A percentile compares a stretch with the other conserved stretches of the same genome.
These are phyloP conservation scores for Discostella stelligeroides DNA, from an alignment of 108 stramenopile genomes.

Conservation along the genomic window DNA sequence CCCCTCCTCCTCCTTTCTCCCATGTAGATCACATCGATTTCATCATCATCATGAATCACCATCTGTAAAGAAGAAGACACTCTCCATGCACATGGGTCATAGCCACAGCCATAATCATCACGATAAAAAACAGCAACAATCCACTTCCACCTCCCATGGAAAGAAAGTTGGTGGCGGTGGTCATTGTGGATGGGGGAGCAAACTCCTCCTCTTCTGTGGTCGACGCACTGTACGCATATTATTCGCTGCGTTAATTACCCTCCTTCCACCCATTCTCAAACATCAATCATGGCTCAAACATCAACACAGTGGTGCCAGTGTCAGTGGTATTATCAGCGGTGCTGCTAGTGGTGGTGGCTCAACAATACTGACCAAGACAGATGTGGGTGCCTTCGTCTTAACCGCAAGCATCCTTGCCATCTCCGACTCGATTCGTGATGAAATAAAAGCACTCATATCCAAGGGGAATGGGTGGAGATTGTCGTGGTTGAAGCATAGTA, in stretches of 20 bases:
- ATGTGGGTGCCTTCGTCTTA: conserved; percentile 48
- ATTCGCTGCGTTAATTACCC: conserved; percentile 58
- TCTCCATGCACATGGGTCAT: conserved; percentile 61
- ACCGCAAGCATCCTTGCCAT: conserved; percentile 35
- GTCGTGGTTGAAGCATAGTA: conserved; percentile 50
- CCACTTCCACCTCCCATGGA: neutral
- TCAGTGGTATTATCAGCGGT: conserved; percentile 3
- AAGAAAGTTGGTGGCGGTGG: neutral
- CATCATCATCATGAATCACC: too few relatives aligned
- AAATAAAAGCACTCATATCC: conserved; percentile 35
- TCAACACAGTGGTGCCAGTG: too few relatives aligned
- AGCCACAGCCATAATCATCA: conserved; percentile 51
- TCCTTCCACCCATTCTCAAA: conserved; percentile 49
- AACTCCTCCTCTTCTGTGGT: conserved; percentile 21
- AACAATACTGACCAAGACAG: conserved; percentile 20
- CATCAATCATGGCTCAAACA: neutral
- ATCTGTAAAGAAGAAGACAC: too few relatives aligned
- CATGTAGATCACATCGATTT: neutral
- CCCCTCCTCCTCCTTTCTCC: neutral
- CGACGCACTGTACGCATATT: conserved; percentile 52
- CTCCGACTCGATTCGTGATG: conserved; percentile 42
- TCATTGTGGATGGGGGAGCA: conserved; percentile 37
- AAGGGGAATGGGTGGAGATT: conserved; percentile 52
- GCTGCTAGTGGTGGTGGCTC: neutral
- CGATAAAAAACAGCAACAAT: conserved; percentile 14